Base-by-base conservation (phyloP, 805 yeast species). In the Vanderwaltozyma polyspora region DNA sequence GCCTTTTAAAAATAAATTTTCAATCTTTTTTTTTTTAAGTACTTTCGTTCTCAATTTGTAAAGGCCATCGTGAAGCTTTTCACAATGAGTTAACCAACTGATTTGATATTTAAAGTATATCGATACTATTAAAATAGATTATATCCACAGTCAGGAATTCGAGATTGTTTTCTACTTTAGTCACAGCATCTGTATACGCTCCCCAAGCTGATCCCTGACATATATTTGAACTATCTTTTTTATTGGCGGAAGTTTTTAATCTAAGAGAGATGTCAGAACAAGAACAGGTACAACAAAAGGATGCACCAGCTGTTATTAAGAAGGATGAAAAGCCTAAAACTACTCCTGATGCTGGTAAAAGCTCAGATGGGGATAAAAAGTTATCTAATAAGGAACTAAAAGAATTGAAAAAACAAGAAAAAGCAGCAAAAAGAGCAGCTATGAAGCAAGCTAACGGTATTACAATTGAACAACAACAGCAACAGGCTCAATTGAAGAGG, bases 401-500 rank as follows among this genome's bases (percentile, higher is more conserved):
- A 56, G 95, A 84, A 48, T 63, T 77, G 72, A 83, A 85, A 55
- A 87, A 86, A 65, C 74, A 74, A 48, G 94, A 86, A 51, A 87
- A 89, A 61, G 91, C 91, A 11, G 94, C 91, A 26, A 83, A 84
- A 55, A 70, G 97, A 55, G 91, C 95, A 2, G 94, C 95, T 2
- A 74, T 77, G 43, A 86, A 83, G 52, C 81, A 71, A 44, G 78
- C 76, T 6, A 70, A 65, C 33, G 86, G 79, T 23, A 71, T 74
- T 29, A 54, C 67, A 14, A 46, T 57, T 25, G 62, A 63, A 43
- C 61, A 58, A 32, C 66, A 59, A 41, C 57, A 56, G 29, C 44
- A 51, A 29, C 57, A 48, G 44, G 57, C 62, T 37, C 67, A 46
- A 60, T 65, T 41, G 59, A 66, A 59, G 60, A 64, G 51, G 63